Percentiles rank a stretch among this genome's conserved stretches.
Evolutionary conservation across 257 asterid species (phyloP).

Genomic region (Mitragyna speciosa): DNA sequence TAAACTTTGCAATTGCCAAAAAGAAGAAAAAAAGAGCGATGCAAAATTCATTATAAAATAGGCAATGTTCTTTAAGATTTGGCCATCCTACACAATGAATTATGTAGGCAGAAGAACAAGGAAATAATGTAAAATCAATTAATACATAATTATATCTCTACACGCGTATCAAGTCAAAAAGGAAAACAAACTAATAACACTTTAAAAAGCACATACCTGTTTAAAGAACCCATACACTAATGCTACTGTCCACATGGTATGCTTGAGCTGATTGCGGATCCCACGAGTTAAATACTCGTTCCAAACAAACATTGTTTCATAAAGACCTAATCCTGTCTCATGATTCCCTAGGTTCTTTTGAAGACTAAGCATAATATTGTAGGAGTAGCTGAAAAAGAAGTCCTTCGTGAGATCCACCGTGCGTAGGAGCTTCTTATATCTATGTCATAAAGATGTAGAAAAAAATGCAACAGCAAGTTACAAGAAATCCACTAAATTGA

Average conservation of each 20-base stretch:
- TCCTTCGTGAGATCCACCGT: conserved; percentile 89
- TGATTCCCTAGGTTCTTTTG: conserved; percentile 78
- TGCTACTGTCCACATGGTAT: conserved; percentile 88
- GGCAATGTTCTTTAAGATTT: not conserved
- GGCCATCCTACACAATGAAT: not conserved
- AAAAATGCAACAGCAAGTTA: conserved; percentile 45
- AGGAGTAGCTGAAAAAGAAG: conserved; percentile 98
- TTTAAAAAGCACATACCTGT: conserved; percentile 55
- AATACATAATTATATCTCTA: not conserved
- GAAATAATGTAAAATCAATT: not conserved
- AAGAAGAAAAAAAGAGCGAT: not conserved
- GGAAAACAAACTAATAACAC: not conserved
- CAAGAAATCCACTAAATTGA: conserved; percentile 26
- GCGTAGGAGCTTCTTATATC: conserved; percentile 96
- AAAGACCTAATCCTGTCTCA: conserved; percentile 52
- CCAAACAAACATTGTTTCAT: conserved; percentile 97
- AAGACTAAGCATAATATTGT: conserved; percentile 84
- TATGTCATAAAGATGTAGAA: conserved; percentile 44
- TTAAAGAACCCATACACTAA: conserved; percentile 87
- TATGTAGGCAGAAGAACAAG: not conserved
- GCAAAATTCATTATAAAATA: conserved; percentile 1
- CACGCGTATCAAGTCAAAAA: not conserved
- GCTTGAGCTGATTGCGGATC: conserved; percentile 74
- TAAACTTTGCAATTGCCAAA: not conserved
- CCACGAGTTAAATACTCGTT: conserved; percentile 92